Evolutionary conservation across 2,329 filamentous ascomycete species (phyloP).

Genomic region (Fusarium coicis): DNA sequence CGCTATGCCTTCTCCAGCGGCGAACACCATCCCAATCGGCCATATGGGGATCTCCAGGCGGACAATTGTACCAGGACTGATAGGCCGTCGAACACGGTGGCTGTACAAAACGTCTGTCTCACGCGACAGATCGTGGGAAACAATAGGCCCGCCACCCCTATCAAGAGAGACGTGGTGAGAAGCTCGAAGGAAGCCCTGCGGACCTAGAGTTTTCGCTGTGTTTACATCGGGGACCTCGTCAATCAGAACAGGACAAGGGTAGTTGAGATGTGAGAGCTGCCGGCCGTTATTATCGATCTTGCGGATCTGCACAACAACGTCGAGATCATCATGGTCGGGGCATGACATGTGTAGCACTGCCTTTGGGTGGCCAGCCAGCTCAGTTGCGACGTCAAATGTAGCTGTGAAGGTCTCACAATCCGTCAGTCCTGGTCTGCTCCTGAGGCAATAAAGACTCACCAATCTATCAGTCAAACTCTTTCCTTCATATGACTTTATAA

Average conservation of each 20-base stretch:
- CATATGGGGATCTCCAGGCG: neutral
- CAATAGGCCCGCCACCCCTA: neutral
- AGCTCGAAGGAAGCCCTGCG: neutral
- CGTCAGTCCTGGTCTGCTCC: neutral
- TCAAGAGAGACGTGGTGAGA: neutral
- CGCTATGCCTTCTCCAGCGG: neutral
- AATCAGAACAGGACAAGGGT: neutral
- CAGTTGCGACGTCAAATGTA: neutral
- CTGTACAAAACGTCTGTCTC: neutral
- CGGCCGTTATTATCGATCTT: neutral
- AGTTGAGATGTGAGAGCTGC: neutral
- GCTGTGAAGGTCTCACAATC: neutral
- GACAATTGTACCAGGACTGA: neutral
- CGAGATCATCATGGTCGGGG: constrained; percentile 54
- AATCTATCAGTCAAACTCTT: neutral
- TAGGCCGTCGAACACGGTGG: neutral
- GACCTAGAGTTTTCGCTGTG: neutral
- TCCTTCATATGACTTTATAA: neutral
- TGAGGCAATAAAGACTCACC: neutral
- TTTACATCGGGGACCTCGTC: neutral
- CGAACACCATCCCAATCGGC: neutral
- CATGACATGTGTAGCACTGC: constrained; percentile 19
- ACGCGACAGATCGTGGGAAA: neutral
- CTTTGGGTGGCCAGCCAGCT: neutral
- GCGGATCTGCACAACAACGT: constrained; percentile 50